Percentiles rank a stretch among this genome's conserved stretches.
Evolutionary conservation across 2,329 filamentous ascomycete genomes (phyloP).

Genomic region (Aspergillus oerlinghausenensis): DNA sequence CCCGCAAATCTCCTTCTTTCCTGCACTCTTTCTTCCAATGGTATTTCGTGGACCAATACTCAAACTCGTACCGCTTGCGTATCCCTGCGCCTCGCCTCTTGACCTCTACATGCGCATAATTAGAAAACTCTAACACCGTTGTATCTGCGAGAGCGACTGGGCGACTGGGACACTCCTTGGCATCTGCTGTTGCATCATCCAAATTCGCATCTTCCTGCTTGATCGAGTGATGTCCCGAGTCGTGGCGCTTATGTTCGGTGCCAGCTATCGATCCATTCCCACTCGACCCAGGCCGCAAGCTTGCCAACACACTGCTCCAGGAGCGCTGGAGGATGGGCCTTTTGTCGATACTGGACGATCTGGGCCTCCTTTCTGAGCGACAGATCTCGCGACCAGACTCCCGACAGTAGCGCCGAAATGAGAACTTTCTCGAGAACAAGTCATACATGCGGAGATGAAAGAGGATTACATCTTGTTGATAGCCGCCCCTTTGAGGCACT

Average conservation of each 20-base stretch:
- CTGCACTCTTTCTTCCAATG: slow-evolving; percentile 73
- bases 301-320: slow-evolving; percentile 55
- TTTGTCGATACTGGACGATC: slow-evolving; percentile 49
- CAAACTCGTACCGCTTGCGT: slow-evolving; percentile 79
- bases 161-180: slow-evolving; percentile 9
- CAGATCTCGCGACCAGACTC: slow-evolving; percentile 92
- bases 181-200: slow-evolving; percentile 14
- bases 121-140: slow-evolving; percentile 90
- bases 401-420: slow-evolving; percentile 82
- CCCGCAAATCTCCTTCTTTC: slow-evolving; percentile 59
- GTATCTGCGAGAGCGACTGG: slow-evolving; percentile 61
- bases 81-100: slow-evolving; percentile 62
- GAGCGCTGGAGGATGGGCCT: slow-evolving; percentile 54
- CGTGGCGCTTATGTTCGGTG: slow-evolving; percentile 48
- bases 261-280: slow-evolving; percentile 38
- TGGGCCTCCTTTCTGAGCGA: slow-evolving; percentile 64
- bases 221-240: slow-evolving; percentile 54
- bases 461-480: slow-evolving; percentile 65
- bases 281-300: slow-evolving; percentile 53
- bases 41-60: slow-evolving; percentile 88
- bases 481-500: slow-evolving; percentile 53
- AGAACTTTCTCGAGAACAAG: slow-evolving; percentile 79
- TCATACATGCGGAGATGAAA: slow-evolving; percentile 97
- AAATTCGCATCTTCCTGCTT: slow-evolving; percentile 38
- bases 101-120: slow-evolving; percentile 89